Conservation (phyloP, 2,329 filamentous ascomycete species). For the Diaporthe australafricana region DNA sequence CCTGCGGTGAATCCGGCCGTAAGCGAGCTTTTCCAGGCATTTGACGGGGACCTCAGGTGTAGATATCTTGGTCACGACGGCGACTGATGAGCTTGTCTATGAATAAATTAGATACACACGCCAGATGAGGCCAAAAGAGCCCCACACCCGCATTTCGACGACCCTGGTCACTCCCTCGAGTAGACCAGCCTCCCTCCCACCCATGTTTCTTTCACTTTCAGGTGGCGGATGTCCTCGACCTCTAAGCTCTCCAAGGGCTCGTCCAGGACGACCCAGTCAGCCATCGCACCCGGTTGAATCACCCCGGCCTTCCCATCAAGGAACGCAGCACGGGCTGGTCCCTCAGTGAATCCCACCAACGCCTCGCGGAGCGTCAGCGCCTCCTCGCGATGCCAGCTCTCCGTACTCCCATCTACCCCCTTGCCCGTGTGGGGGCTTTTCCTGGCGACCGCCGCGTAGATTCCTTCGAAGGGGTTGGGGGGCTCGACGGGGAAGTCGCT, state of each 20-base stretch:
- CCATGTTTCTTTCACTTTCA: conserved; percentile 76
- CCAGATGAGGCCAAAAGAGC: no score
- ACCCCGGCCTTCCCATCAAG: conserved; percentile 69
- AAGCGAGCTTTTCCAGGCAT: background rate
- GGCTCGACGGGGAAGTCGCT: conserved; percentile 81
- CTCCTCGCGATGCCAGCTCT: conserved; percentile 71
- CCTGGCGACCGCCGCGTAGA: conserved; percentile 75
- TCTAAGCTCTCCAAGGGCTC: conserved; percentile 61
- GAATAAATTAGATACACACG: background rate
- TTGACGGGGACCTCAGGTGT: background rate
- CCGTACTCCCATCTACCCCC: conserved; percentile 57
- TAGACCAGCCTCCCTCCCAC: conserved; percentile 68
- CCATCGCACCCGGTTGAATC: conserved; percentile 70
- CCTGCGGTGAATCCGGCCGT: background rate
- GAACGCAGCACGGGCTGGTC: conserved; percentile 69
- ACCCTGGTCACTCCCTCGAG: conserved; percentile 40
- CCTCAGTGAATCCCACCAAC: conserved; percentile 70
- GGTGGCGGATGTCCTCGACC: conserved; percentile 62
- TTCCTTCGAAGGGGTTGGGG: conserved; percentile 73
- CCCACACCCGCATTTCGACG: background rate
- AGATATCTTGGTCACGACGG: no score
- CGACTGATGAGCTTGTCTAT: no score
- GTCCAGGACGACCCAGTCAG: conserved; percentile 79
- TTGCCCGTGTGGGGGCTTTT: conserved; percentile 67
- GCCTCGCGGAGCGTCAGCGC: conserved; percentile 69